Percentiles rank a stretch among this genome's conserved stretches.
These are phyloP conservation scores for Cryptococcus amylolentus DNA, from an alignment of 1,284 basidiomycete species.

Conservation along the genomic window DNA sequence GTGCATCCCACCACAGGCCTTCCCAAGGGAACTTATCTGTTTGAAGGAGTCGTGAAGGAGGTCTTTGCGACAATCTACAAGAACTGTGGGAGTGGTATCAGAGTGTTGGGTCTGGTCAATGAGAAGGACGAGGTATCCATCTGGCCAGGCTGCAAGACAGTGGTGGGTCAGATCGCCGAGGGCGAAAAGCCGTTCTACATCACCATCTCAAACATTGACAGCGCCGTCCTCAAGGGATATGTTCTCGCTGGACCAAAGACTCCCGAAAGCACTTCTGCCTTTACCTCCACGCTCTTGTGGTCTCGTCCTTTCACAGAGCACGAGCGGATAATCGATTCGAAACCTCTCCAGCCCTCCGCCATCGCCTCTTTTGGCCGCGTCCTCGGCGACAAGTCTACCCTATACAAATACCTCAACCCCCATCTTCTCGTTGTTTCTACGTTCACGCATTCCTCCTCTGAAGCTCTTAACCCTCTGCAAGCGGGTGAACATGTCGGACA, in stretches of 20 bases:
- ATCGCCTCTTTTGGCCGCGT: conserved; percentile 79
- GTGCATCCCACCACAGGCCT: conserved; percentile 19
- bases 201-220: conserved; percentile 17
- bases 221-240: conserved; percentile 17
- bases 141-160: conserved; percentile 48
- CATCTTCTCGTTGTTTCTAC: conserved; percentile 69
- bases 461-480: not conserved
- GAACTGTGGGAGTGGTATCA: conserved; percentile 42
- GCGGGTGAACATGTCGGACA: conserved; percentile 1
- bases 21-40: conserved; percentile 36
- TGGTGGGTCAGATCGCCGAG: conserved; percentile 24
- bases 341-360: conserved; percentile 49
- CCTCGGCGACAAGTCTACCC: conserved; percentile 75
- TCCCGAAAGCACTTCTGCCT: not conserved
- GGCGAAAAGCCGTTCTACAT: conserved; percentile 32
- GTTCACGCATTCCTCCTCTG: conserved; percentile 38
- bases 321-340: conserved; percentile 50
- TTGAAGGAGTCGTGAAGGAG: conserved; percentile 24
- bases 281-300: conserved; percentile 53
- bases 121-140: conserved; percentile 31
- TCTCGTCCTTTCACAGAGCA: conserved; percentile 59
- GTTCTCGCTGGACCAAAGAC: too few relatives aligned
- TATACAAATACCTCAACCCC: conserved; percentile 94
- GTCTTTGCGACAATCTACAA: conserved; percentile 42
- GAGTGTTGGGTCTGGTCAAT: conserved; percentile 42